Conservation (phyloP, 106 monocot genomes). For the Dioscorea dumetorum region DNA sequence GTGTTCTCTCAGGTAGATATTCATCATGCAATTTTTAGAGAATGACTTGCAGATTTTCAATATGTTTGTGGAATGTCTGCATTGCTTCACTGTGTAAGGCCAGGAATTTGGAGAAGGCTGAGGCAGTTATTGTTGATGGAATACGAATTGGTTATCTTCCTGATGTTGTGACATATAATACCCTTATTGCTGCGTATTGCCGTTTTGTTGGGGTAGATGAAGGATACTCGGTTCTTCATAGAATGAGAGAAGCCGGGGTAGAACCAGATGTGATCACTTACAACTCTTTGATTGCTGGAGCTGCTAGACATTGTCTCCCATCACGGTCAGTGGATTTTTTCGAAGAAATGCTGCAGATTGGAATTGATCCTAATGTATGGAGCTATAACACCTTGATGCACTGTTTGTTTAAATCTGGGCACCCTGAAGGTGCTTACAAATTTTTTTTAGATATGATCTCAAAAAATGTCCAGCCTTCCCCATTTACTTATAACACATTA, state of each 20-base stretch:
- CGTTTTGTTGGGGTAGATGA: conserved; percentile 34
- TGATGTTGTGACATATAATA: conserved; percentile 80
- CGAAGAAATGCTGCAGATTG: conserved; percentile 64
- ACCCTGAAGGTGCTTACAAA: conserved; percentile 42
- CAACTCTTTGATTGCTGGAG: conserved; percentile 69
- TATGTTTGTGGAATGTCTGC: conserved; percentile 66
- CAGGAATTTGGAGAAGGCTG: conserved; percentile 55
- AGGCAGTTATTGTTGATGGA: conserved; percentile 57
- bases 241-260: conserved; percentile 64
- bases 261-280: conserved; percentile 68
- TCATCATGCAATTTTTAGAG: conserved; percentile 8
- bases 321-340: conserved; percentile 41
- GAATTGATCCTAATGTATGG: conserved; percentile 55
- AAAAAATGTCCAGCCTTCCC: conserved; percentile 40
- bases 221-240: conserved; percentile 31
- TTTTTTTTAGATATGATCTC: conserved; percentile 56
- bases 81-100: conserved; percentile 62
- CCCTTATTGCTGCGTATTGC: conserved; percentile 57
- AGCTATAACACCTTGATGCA: conserved; percentile 79
- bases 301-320: conserved; percentile 18
- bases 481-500: conserved; percentile 69
- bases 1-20: neutral
- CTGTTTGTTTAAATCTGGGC: conserved; percentile 70
- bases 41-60: conserved; percentile 50
- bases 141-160: conserved; percentile 69